Base-by-base conservation (phyloP, 306 rosid species). In the Acacia crassicarpa region DNA sequence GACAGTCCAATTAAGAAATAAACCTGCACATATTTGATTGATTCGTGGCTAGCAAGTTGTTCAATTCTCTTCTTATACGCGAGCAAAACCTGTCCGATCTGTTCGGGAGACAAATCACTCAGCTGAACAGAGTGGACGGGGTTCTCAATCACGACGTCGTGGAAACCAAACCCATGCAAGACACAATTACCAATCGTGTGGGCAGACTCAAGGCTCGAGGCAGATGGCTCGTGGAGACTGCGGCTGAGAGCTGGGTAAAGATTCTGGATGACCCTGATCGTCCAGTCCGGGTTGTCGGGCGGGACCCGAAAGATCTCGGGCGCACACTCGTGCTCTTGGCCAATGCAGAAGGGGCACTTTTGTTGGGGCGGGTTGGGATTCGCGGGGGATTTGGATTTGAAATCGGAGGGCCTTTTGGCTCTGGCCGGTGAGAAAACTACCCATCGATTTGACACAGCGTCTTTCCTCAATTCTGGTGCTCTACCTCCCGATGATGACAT, bases 271-370 rank as follows among this genome's bases (percentile, higher is more conserved):
- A 94, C 94, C 75, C 98, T 87, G 75, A 92, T 19, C 32, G 38
- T 88, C 98, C 98, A 94, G 2, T 92, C 82, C 7, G 91, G 83
- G 81, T 19, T 22, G 2, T 67, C 76, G 44, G 90, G 79, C 0
- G 98, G 98, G 68, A 92, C 68, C 61, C 98, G 91, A 49, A 94
- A 92, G 83, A 90, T 89, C 82, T 94, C 95, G 68, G 98, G 97
- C 9, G 98, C 98, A 22, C 98, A 92, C 23, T 84, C 81, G 83
- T 90, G 90, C 86, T 94, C 95, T 53, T 84, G 90, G 81, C 98
- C 97, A 54, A 89, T 83, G 83, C 98, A 94, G 85, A 92, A 92
- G 74, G 98, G 95, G 82, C 98, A 94, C 15, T 71, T 53, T 41
- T 90, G 90, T 45, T 72, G 69, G 1, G 80, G 45, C 8, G 72